A percentile compares a stretch with the other conserved stretches of the same genome.
These are phyloP conservation scores for Apiotrichum porosum DNA, from an alignment of 1,284 basidiomycete genomes.

Conservation along the genomic window DNA sequence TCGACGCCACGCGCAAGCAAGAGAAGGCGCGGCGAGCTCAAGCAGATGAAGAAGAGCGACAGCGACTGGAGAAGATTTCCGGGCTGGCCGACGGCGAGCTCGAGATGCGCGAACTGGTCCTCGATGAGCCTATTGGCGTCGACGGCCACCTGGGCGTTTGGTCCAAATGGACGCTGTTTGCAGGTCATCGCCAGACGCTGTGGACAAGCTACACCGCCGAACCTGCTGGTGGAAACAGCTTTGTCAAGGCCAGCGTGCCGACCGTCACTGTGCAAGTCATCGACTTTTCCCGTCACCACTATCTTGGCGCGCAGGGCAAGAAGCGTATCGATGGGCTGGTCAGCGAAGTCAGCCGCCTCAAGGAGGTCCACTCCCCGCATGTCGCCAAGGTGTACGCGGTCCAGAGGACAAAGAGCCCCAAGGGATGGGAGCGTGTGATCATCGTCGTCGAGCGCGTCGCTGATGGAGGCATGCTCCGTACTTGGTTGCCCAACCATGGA, in stretches of 20 bases:
- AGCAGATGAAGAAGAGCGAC: constrained; percentile 13
- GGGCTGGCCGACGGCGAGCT: constrained; percentile 37
- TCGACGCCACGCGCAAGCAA: constrained; percentile 36
- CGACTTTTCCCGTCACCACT: constrained; percentile 45
- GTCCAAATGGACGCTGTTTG: constrained; percentile 39
- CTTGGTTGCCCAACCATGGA: constrained; percentile 38
- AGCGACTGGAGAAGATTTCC: constrained; percentile 28
- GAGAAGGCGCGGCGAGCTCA: constrained; percentile 16
- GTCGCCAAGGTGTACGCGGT: constrained; percentile 35
- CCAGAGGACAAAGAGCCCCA: constrained; percentile 39
- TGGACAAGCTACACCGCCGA: constrained; percentile 47
- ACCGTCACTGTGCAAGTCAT: constrained; percentile 39
- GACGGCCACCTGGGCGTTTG: constrained; percentile 35
- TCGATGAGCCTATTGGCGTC: constrained; percentile 33
- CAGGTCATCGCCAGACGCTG: constrained; percentile 34
- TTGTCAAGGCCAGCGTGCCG: constrained; percentile 51
- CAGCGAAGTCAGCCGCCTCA: constrained; percentile 31
- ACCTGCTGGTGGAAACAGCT: constrained; percentile 47
- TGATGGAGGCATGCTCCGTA: constrained; percentile 37
- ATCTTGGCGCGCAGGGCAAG: constrained; percentile 34
- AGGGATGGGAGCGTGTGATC: constrained; percentile 43
- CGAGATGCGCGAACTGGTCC: constrained; percentile 31
- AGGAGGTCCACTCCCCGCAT: constrained; percentile 31
- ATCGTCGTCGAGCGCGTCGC: constrained; percentile 35
- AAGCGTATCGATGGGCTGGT: constrained; percentile 39